Evolutionary conservation across 2,329 filamentous ascomycete genomes (phyloP).

Genomic region (Bipolaris sorokiniana): DNA sequence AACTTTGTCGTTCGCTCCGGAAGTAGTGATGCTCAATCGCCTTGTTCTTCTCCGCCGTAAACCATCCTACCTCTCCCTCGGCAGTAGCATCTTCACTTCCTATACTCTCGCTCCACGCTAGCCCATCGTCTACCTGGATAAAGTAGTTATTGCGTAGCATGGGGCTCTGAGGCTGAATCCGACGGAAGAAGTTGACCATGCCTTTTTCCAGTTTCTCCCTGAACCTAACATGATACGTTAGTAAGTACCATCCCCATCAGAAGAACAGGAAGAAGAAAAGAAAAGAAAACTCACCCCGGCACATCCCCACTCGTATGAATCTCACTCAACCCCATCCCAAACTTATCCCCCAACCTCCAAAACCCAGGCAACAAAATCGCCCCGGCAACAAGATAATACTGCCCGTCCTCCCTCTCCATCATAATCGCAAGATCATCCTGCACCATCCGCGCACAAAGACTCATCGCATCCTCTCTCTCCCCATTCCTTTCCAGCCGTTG

Average conservation of each 20-base stretch:
- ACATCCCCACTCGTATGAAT: slow-evolving; percentile 82
- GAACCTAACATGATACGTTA: slow-evolving; percentile 49
- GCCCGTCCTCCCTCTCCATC: slow-evolving; percentile 75
- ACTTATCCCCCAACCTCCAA: slow-evolving; percentile 82
- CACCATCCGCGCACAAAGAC: slow-evolving; percentile 71
- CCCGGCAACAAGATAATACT: slow-evolving; percentile 81
- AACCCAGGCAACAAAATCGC: slow-evolving; percentile 79
- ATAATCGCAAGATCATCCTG: slow-evolving; percentile 87
- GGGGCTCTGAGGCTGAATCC: slow-evolving; percentile 67
- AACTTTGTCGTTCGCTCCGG: slow-evolving; percentile 74
- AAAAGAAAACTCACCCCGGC: slow-evolving; percentile 55
- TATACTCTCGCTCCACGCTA: slow-evolving; percentile 79
- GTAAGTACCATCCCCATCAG: too few species aligned
- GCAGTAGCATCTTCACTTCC: slow-evolving; percentile 69
- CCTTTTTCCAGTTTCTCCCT: slow-evolving; percentile 74
- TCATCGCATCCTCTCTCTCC: slow-evolving; percentile 75
- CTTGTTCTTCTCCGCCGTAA: slow-evolving; percentile 70
- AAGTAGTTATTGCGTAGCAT: slow-evolving; percentile 83
- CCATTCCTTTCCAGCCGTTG: slow-evolving; percentile 62
- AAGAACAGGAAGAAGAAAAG: too few species aligned
- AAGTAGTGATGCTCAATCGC: slow-evolving; percentile 77
- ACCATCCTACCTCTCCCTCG: slow-evolving; percentile 69
- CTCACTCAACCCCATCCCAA: slow-evolving; percentile 76
- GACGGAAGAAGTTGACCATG: slow-evolving; percentile 81
- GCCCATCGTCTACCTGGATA: slow-evolving; percentile 79